Conservation (phyloP, 78 protist genomes). For the Pelomyxa schiedti region DNA sequence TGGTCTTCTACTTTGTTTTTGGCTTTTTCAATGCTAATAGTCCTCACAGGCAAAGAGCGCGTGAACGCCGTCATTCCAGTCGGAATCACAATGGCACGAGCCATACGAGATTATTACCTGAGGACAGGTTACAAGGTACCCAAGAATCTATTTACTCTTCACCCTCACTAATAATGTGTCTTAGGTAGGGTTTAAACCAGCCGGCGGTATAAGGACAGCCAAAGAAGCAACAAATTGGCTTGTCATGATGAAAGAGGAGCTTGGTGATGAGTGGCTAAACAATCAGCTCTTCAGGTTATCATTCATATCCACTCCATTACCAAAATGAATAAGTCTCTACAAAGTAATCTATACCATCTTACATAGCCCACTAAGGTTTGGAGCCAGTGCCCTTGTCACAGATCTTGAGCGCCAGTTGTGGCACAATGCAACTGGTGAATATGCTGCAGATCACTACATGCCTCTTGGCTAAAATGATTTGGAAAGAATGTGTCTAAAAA, state of each 20-base stretch:
- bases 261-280: not conserved
- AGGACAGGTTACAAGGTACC: not conserved
- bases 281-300: no score
- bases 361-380: no score
- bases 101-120: conserved; percentile 5
- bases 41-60: conserved; percentile 8
- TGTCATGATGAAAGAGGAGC: conserved; percentile 3
- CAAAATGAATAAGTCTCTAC: no score
- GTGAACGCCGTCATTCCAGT: conserved; percentile 11
- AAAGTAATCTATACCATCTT: no score
- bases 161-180: no score
- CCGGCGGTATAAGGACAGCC: conserved; percentile 29
- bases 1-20: no score
- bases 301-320: no score
- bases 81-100: conserved; percentile 1
- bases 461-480: not conserved
- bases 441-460: not conserved
- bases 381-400: not conserved
- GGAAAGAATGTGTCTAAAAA: no score
- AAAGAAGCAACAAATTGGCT: conserved; percentile 4
- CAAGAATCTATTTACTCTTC: no score
- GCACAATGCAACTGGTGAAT: not conserved
- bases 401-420: conserved; percentile 14
- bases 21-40: no score
- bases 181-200: conserved; percentile 36